Evolutionary conservation across 2,329 filamentous ascomycete species (phyloP).

Genomic region (Clarireedia monteithiana): DNA sequence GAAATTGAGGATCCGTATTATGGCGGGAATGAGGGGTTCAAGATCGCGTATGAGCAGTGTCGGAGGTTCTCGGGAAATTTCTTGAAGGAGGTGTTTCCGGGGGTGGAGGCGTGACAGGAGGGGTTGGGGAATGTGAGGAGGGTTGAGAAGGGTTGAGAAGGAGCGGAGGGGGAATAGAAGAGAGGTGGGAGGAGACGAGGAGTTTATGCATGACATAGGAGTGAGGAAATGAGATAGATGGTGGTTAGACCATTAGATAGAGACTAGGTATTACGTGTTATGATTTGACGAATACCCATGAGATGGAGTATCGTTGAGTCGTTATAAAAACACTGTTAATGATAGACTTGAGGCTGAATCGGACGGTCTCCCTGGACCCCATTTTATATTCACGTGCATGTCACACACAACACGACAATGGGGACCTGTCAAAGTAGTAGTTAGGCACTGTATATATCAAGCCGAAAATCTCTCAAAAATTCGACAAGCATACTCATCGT

Average conservation of each 20-base stretch:
- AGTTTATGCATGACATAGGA: not conserved
- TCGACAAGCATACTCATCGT: too few relatives aligned
- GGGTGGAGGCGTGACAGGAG: slow-evolving; percentile 17
- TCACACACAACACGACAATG: too few relatives aligned
- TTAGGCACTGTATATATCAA: too few relatives aligned
- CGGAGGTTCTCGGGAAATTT: slow-evolving; percentile 62
- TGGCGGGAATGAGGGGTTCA: slow-evolving; percentile 73
- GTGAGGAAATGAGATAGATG: not conserved
- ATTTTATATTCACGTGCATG: too few relatives aligned
- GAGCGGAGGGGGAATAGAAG: not conserved
- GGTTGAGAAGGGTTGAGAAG: not conserved
- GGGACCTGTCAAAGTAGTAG: too few relatives aligned
- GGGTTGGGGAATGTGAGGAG: too few relatives aligned
- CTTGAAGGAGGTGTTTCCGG: slow-evolving; percentile 23
- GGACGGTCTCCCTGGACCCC: too few relatives aligned
- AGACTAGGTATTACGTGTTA: not conserved
- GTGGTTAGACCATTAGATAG: too few relatives aligned
- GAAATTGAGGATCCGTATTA: slow-evolving; percentile 89
- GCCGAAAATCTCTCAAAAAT: too few relatives aligned
- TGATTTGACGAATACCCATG: not conserved
- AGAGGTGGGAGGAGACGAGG: not conserved
- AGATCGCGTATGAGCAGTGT: slow-evolving; percentile 79
- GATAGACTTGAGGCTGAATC: too few relatives aligned
- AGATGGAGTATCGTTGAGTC: not conserved
- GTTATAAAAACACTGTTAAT: too few relatives aligned